Evolutionary conservation across 164 flowering plant genomes (phyloP).

Genomic region (Magnolia changhungtana): DNA sequence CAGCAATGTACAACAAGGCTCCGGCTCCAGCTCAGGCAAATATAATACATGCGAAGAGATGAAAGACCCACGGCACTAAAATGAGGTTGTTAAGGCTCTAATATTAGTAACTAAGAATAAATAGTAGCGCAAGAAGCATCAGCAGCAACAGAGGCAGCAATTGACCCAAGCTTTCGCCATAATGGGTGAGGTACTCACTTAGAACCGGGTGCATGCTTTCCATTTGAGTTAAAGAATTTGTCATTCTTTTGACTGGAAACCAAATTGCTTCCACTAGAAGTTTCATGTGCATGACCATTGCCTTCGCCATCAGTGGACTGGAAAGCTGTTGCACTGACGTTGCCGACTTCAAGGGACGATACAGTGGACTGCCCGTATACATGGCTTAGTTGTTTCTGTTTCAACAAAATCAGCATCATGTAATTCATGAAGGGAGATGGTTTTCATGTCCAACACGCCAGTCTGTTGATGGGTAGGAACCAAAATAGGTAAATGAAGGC

Average conservation of each 20-base stretch:
- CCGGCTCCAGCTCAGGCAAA: neutral
- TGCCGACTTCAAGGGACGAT: slow-evolving; percentile 36
- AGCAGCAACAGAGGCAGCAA: too few relatives aligned
- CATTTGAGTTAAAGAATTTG: slow-evolving; percentile 19
- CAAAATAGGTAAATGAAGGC: neutral
- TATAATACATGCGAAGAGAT: neutral
- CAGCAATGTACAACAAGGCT: neutral
- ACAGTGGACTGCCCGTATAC: slow-evolving; percentile 53
- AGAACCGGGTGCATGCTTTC: slow-evolving; percentile 15
- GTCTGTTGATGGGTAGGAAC: neutral
- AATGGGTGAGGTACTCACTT: neutral
- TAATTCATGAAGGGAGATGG: neutral
- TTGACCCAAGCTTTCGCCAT: too few relatives aligned
- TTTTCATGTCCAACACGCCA: neutral
- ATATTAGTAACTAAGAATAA: neutral
- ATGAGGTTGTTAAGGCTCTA: neutral
- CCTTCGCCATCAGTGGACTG: slow-evolving; percentile 38
- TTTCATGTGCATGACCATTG: slow-evolving; percentile 20
- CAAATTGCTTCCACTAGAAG: slow-evolving; percentile 10
- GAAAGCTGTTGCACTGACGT: slow-evolving; percentile 8
- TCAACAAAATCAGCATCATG: slow-evolving; percentile 4
- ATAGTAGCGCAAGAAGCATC: neutral
- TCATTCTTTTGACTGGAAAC: slow-evolving; percentile 11
- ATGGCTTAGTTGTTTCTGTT: slow-evolving; percentile 65
- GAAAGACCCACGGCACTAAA: neutral